phyloP scores from a whole-genome alignment of 306 rosid genomes.

The Rosa chinensis region DNA sequence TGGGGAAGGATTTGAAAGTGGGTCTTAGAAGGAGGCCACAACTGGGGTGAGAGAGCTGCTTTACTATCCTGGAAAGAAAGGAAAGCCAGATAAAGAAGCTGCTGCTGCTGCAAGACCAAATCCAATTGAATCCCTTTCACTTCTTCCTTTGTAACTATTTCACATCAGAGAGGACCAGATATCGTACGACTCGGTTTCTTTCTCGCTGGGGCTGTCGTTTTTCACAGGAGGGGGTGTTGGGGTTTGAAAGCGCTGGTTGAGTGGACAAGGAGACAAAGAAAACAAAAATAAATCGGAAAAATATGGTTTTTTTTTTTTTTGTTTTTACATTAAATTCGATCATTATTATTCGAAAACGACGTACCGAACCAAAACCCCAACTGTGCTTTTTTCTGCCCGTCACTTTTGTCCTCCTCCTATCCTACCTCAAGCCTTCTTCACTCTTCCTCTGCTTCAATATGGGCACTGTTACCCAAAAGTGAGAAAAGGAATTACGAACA shows the following conservation, averaged over 20 bases:
- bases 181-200: neutral
- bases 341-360: conserved; percentile 78
- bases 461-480: neutral
- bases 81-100: conserved; percentile 34
- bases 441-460: conserved; percentile 12
- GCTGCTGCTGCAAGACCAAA: neutral
- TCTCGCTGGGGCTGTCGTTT: neutral
- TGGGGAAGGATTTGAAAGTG: conserved; percentile 36
- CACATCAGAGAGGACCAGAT: neutral
- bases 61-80: conserved; percentile 30
- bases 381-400: conserved; percentile 26
- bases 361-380: conserved; percentile 49
- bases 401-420: conserved; percentile 6
- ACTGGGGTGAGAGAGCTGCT: conserved; percentile 38
- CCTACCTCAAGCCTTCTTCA: neutral
- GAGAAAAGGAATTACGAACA: neutral
- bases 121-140: neutral
- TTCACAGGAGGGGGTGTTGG: conserved; percentile 17
- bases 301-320: no score
- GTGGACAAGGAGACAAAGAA: conserved; percentile 36
- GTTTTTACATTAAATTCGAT: conserved; percentile 8
- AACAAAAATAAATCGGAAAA: conserved; percentile 8
- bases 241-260: conserved; percentile 36
- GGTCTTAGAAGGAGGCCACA: conserved; percentile 33
- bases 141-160: neutral